A percentile compares a stretch with the other conserved stretches of the same genome.
These are phyloP conservation scores for Metschnikowia sp. DNA, from an alignment of 805 yeast genomes.

Conservation along the genomic window DNA sequence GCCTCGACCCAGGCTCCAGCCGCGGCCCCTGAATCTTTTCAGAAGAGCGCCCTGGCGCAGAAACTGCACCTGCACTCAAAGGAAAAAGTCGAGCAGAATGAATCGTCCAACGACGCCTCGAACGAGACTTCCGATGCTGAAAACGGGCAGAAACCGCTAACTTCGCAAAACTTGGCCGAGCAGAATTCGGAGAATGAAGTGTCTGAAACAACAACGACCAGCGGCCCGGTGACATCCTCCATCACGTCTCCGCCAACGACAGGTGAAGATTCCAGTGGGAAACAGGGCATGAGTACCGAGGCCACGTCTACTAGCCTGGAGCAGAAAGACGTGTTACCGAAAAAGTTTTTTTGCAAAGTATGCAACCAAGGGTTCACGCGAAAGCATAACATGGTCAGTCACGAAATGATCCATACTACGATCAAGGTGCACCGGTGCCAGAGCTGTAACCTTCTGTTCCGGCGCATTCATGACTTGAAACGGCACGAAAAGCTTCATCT, in stretches of 20 bases:
- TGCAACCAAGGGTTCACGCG: constrained; percentile 68
- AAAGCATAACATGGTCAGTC: constrained; percentile 72
- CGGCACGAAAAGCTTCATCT: constrained; percentile 74
- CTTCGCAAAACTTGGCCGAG: constrained; percentile 4
- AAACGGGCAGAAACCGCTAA: constrained; percentile 8
- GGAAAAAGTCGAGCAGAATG: constrained; percentile 13
- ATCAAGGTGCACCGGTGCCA: constrained; percentile 62
- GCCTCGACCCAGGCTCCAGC: background rate
- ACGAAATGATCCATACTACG: constrained; percentile 63
- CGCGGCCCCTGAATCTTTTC: constrained; percentile 6
- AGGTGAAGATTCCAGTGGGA: constrained; percentile 4
- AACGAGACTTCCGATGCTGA: constrained; percentile 21
- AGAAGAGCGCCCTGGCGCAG: background rate
- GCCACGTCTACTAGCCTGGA: constrained; percentile 1
- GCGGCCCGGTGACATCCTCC: background rate
- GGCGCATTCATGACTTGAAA: constrained; percentile 73
- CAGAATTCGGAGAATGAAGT: constrained; percentile 1
- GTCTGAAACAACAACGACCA: background rate
- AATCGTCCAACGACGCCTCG: constrained; percentile 19
- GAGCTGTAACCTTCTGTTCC: constrained; percentile 58
- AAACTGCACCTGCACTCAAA: constrained; percentile 8
- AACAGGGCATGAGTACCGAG: background rate
- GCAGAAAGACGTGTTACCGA: constrained; percentile 14
- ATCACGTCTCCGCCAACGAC: constrained; percentile 7
- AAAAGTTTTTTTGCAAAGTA: constrained; percentile 48